phyloP scores from a whole-genome alignment of 208 protist species.

The Acanthamoeba castellanii region DNA sequence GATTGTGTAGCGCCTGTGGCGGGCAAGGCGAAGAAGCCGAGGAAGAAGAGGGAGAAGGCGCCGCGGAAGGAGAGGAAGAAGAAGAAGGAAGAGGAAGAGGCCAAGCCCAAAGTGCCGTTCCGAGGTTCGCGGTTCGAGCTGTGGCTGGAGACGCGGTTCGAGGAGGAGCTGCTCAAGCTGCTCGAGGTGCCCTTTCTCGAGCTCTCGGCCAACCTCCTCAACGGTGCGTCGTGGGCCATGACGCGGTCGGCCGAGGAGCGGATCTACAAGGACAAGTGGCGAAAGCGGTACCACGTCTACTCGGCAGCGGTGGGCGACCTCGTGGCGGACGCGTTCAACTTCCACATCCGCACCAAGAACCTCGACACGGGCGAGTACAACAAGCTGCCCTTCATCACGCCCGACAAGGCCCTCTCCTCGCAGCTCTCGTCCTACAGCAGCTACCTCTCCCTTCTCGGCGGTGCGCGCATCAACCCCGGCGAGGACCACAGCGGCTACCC shows the following conservation, averaged over 20 bases:
- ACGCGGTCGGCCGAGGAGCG: neutral
- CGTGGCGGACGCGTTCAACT: neutral
- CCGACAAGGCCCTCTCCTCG: neutral
- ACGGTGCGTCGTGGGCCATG: neutral
- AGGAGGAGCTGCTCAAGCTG: conserved; percentile 19
- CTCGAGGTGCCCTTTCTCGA: neutral
- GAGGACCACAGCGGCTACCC: neutral
- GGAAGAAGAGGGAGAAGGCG: neutral
- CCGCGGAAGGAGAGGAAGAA: neutral
- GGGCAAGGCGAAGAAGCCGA: conserved; percentile 23
- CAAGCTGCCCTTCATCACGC: conserved; percentile 37
- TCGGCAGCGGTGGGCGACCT: neutral
- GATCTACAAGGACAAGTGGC: conserved; percentile 25
- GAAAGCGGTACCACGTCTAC: conserved; percentile 23
- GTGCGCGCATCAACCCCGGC: neutral
- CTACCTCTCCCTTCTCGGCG: conserved; percentile 18
- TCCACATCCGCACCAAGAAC: conserved; percentile 19
- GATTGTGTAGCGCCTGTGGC: neutral
- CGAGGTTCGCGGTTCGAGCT: neutral
- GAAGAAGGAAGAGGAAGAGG: neutral
- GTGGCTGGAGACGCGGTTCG: conserved; percentile 19
- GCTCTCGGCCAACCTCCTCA: neutral
- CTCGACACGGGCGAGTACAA: neutral
- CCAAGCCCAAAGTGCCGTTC: conserved; percentile 1
- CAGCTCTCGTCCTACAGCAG: conserved; percentile 3